Evolutionary conservation across 177 flowering plant species (phyloP), one percentile per base, ranked within the genome.

Genomic region (Vitis hybrid): DNA sequence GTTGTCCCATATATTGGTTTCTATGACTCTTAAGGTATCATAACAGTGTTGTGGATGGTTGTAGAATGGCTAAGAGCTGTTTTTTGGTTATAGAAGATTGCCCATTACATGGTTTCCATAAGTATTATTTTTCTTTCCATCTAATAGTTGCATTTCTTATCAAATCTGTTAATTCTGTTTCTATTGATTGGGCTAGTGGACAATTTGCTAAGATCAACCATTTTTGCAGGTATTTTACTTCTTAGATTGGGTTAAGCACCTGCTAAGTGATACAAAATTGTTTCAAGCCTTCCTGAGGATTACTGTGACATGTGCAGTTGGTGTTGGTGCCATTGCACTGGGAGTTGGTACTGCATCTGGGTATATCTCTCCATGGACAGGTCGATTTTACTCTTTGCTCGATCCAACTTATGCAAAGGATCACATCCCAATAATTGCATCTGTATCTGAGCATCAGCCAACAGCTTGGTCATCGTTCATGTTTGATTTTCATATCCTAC

Each of bases 391-490:
- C 79, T 95, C 99, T 61, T 77, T 95, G 74, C 86, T 95, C 64
- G 99, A 95, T 78, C 99, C 99, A 68, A 95, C 99, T 34, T 95
- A 95, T 80, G 99, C 99, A 1, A 93, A 95, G 81, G 99, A 95
- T 82, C 94, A 93, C 81, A 95, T 95, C 52, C 99, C 99, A 51
- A 95, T 95, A 34, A 95, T 95, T 74, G 99, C 99, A 50, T 95
- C 99, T 65, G 99, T 95, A 65, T 95, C 98, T 56, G 99, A 95
- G 87, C 98, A 95, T 88, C 99, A 95, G 75, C 99, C 99, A 55
- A 93, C 98, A 1, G 99, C 99, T 21, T 95, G 99, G 98, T 95
- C 99, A 23, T 93, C 99, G n/a, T 95, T 95, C 87, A 95, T 95
- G 99, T 95, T 95, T 85, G 99, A 95, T 78, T 95, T 85, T 76